Conservation (phyloP, 176 grass and related monocot genomes). For the Luzula sylvatica region DNA sequence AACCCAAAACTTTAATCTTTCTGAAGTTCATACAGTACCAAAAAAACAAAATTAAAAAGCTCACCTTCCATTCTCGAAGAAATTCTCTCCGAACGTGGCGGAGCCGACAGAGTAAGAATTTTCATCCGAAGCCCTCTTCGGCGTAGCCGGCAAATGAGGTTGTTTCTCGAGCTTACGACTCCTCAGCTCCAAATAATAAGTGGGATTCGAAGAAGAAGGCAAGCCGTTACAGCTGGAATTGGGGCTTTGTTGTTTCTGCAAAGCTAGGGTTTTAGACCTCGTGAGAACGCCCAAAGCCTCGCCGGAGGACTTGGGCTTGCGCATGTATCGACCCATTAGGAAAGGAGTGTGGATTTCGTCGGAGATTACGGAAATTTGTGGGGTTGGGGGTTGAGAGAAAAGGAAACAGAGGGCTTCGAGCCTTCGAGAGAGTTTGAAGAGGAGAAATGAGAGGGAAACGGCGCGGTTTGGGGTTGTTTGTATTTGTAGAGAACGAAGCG, state of each 20-base stretch:
- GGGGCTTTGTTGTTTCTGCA: constrained; percentile 37
- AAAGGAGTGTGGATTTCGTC: not conserved
- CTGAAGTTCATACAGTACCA: not conserved
- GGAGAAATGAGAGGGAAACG: constrained; percentile 25
- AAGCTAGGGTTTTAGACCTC: constrained; percentile 55
- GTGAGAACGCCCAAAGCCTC: constrained; percentile 84
- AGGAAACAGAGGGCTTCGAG: constrained; percentile 12
- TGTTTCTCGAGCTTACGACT: constrained; percentile 81
- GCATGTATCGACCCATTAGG: constrained; percentile 83
- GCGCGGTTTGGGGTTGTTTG: constrained; percentile 21
- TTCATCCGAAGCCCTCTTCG: not conserved
- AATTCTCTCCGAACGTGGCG: not conserved
- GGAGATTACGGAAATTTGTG: not conserved
- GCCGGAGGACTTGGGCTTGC: constrained; percentile 64
- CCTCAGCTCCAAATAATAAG: constrained; percentile 63
- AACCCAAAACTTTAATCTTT: not conserved
- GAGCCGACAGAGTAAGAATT: constrained; percentile 24
- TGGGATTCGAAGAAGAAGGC: not conserved
- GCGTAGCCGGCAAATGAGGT: not conserved
- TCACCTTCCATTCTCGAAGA: constrained; percentile 3
- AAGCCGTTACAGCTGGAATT: constrained; percentile 1
- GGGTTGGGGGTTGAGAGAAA: constrained; percentile 9
- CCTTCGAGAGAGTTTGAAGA: constrained; percentile 17
- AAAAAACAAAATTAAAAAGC: not conserved
- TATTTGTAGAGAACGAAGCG: constrained; percentile 20